Conservation (phyloP, 1,139 yeast genomes). For the Saccharomycopsis hybrid region DNA sequence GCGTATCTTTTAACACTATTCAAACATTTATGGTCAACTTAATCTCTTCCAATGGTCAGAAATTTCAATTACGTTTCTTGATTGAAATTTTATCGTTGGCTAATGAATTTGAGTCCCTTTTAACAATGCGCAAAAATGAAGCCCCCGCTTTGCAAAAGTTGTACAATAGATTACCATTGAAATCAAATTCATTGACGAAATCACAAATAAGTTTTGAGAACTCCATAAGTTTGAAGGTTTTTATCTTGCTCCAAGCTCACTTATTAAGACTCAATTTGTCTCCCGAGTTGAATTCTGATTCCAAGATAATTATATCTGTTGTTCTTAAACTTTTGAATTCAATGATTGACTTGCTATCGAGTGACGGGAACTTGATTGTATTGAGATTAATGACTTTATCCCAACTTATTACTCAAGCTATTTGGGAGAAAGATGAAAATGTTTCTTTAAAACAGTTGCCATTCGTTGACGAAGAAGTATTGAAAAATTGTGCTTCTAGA, state of each 20-base stretch:
- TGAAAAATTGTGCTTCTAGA: slow-evolving; percentile 50
- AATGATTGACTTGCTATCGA: slow-evolving; percentile 66
- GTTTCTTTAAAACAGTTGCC: slow-evolving; percentile 77
- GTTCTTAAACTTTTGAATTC: slow-evolving; percentile 54
- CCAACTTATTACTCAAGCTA: slow-evolving; percentile 83
- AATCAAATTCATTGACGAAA: slow-evolving; percentile 43
- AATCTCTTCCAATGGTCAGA: slow-evolving; percentile 35
- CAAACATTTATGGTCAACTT: slow-evolving; percentile 45
- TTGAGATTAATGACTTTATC: slow-evolving; percentile 79
- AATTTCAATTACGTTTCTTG: slow-evolving; percentile 54
- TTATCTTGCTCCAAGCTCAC: slow-evolving; percentile 75
- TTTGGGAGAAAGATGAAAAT: slow-evolving; percentile 72
- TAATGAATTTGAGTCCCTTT: slow-evolving; percentile 48
- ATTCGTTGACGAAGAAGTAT: slow-evolving; percentile 45
- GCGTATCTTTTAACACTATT: slow-evolving; percentile 59
- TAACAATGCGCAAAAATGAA: slow-evolving; percentile 62
- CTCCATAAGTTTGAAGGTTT: slow-evolving; percentile 48
- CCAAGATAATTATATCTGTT: slow-evolving; percentile 42
- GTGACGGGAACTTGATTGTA: slow-evolving; percentile 77
- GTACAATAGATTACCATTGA: slow-evolving; percentile 57
- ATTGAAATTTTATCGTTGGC: slow-evolving; percentile 46
- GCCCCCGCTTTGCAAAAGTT: slow-evolving; percentile 41
- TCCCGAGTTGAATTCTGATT: slow-evolving; percentile 55
- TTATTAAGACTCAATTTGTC: slow-evolving; percentile 59
- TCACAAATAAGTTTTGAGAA: slow-evolving; percentile 5